Base-by-base conservation (phyloP, 2,329 filamentous ascomycete genomes). In the Orbilia oligospora region DNA sequence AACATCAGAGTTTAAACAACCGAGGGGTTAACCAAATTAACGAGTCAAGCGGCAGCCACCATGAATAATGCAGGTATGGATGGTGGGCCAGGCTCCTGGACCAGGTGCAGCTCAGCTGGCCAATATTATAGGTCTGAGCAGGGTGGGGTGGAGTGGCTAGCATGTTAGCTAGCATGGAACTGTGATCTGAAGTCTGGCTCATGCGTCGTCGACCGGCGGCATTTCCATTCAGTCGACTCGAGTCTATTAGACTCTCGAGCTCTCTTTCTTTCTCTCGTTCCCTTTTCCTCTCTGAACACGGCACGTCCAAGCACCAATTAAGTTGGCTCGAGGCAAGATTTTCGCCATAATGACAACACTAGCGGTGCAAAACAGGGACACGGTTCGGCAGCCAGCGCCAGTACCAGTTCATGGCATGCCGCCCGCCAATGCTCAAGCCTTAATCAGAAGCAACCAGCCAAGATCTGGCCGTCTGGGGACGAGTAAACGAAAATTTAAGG, bases 341-440 rank as follows among this genome's bases (percentile, higher is more conserved):
- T 68, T 75, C 71, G 64, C 71, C 27, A 75, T 75, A 68, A 75
- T 75, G 71, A 75, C 71, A 75, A 69, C 71, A 75, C 64, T 27
- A 14, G 22, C 24, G 36, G 9, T 27, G 46, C 30, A 75, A 75
- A 75, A 75, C 71, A 68, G 71, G 71, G 64, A 75, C 71, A 67
- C 41, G 61, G 69, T 72, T 64, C 69, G 46, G 58, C 69, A 72
- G 63, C 22, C 61, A 67, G 46, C 46, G 44, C 46, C 30, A 41
- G 64, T 24, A 27, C 56, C 36, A 58, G 61, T 49, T 49, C 70
- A 51, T 63, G 67, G 63, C 55, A 71, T 71, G 53, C 38, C n/a
- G 56, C 56, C 38, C n/a, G 56, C 56, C 56, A 61, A 44, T 61
- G 20, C 61, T 51, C 61, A 65, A 51, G 61, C 27, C 61, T 61